These are phyloP conservation scores for Cladosporium colombiae DNA, from an alignment of 2,329 filamentous ascomycete genomes.

Conservation along the genomic window DNA sequence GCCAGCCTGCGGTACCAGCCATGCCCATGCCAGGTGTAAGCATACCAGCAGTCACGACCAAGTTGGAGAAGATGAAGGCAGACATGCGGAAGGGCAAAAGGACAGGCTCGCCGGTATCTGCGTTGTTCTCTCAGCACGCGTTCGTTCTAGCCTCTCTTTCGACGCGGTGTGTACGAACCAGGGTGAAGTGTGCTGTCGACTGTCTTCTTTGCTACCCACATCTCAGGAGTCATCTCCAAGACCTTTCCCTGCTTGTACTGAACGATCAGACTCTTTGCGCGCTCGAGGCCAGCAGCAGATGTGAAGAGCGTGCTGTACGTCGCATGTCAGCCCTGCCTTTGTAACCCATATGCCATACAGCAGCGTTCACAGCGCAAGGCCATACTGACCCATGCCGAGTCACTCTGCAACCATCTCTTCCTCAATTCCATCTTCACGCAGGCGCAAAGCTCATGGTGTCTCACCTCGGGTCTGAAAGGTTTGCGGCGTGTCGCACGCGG, in stretches of 20 bases:
- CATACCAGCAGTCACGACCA: conserved; percentile 96
- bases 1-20: conserved; percentile 86
- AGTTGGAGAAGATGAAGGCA: conserved; percentile 86
- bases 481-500: conserved; percentile 82
- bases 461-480: conserved; percentile 94
- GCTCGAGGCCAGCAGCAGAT: conserved; percentile 73
- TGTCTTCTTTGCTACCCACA: conserved; percentile 96
- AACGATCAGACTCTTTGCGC: conserved; percentile 78
- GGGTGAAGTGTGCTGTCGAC: conserved; percentile 96
- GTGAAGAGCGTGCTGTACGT: conserved; percentile 76
- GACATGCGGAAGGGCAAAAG: conserved; percentile 98
- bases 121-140: not conserved
- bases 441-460: conserved; percentile 35
- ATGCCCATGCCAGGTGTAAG: conserved; percentile 85
- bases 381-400: conserved; percentile 15
- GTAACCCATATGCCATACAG: conserved; percentile 2
- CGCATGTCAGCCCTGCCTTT: conserved; percentile 15
- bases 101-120: conserved; percentile 90
- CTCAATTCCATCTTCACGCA: not conserved
- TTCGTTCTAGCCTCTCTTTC: not conserved
- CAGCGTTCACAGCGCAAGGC: not conserved
- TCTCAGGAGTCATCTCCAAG: conserved; percentile 77
- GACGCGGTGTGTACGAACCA: conserved; percentile 56
- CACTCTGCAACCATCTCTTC: not conserved
- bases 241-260: conserved; percentile 85